These are phyloP conservation scores for Ophiostoma ips DNA, from an alignment of 2,329 filamentous ascomycete species.

Conservation along the genomic window DNA sequence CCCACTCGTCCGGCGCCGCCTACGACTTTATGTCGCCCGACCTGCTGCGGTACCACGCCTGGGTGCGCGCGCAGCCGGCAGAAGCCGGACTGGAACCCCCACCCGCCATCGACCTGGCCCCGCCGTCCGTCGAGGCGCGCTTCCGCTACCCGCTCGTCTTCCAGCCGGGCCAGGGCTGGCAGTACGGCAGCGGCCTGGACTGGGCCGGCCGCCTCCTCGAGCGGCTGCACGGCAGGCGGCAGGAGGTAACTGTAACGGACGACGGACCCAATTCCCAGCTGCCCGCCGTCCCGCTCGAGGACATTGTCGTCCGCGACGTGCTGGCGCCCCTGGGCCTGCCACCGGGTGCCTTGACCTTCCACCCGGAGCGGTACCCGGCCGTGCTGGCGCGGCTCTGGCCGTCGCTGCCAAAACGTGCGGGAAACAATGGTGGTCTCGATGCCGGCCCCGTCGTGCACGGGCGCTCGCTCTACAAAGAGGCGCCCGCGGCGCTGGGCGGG, in stretches of 20 bases:
- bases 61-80: constrained; percentile 1
- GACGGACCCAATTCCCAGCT: neutral
- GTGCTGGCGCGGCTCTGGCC: constrained; percentile 8
- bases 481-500: constrained; percentile 18
- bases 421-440: constrained; percentile 5
- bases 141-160: constrained; percentile 12
- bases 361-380: constrained; percentile 10
- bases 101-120: neutral
- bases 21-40: constrained; percentile 12
- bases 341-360: constrained; percentile 10
- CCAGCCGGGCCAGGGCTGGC: constrained; percentile 13
- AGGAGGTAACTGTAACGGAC: neutral
- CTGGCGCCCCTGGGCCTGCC: constrained; percentile 13
- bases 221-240: constrained; percentile 3
- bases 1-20: constrained; percentile 12
- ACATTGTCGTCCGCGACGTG: constrained; percentile 8
- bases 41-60: constrained; percentile 5
- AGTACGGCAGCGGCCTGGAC: constrained; percentile 13
- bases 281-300: constrained; percentile 9
- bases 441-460: constrained; percentile 8
- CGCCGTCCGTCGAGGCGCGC: constrained; percentile 7
- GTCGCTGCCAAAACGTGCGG: constrained; percentile 12
- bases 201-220: constrained; percentile 13
- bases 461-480: neutral
- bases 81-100: neutral